phyloP scores from a whole-genome alignment of 225 moss, liverwort and hornwort species.

The Pseudoscleropodium purum region DNA sequence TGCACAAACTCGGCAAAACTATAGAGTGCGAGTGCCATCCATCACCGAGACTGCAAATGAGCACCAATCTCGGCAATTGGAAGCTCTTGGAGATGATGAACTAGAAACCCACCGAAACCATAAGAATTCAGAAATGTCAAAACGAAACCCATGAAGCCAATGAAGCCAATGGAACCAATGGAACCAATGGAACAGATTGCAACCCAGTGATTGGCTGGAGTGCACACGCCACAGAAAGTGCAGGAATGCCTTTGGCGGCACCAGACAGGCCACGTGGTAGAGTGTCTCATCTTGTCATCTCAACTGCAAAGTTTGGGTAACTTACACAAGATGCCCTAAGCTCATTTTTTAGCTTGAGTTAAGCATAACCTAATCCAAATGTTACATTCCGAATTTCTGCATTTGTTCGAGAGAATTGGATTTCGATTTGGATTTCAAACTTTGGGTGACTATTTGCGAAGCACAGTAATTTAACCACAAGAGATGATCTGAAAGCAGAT shows the following conservation, averaged over 20 bases:
- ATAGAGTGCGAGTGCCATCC: not conserved
- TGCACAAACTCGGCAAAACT: not conserved
- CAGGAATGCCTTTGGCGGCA: not conserved
- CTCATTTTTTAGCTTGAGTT: not conserved
- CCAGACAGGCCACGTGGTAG: constrained; percentile 9
- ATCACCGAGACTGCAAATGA: not conserved
- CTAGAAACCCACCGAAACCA: not conserved
- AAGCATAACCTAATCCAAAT: not conserved
- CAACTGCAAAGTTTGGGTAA: not conserved
- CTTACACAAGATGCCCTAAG: too few species aligned
- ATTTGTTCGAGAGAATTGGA: not conserved
- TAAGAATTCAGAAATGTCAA: not conserved
- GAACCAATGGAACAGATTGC: not conserved
- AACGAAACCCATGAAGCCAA: not conserved
- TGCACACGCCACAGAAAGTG: not conserved
- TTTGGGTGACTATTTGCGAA: not conserved
- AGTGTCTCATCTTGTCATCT: constrained; percentile 10
- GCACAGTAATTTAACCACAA: not conserved
- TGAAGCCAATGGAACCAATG: not conserved
- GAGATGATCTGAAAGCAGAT: not conserved
- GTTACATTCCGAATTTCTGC: not conserved
- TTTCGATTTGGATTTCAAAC: not conserved
- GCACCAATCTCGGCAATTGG: not conserved
- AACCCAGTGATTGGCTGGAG: not conserved
- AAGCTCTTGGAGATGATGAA: not conserved